Evolutionary conservation across 345 rosid genomes (phyloP).

Genomic region (Acer yangbiense): DNA sequence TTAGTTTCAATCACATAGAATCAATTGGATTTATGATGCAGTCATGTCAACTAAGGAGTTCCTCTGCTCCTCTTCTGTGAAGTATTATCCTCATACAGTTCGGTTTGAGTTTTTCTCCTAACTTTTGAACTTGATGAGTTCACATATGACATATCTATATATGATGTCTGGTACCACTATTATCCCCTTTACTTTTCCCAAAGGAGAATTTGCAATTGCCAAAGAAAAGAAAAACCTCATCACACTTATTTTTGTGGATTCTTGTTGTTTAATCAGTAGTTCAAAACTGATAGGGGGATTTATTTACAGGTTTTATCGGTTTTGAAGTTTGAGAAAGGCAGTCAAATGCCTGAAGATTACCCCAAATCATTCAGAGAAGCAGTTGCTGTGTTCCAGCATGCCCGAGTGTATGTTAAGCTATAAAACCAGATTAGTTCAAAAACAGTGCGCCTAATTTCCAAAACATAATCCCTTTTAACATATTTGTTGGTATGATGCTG

Average conservation of each 20-base stretch:
- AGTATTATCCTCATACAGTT: neutral
- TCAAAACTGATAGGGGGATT: neutral
- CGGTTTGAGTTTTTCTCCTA: neutral
- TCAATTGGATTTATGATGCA: neutral
- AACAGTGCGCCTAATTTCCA: neutral
- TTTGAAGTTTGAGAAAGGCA: constrained; percentile 73
- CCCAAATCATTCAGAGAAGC: constrained; percentile 69
- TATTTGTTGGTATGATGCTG: no score
- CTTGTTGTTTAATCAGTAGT: neutral
- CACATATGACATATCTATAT: neutral
- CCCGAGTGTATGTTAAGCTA: constrained; percentile 52
- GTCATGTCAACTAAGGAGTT: no score
- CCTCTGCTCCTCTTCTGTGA: no score
- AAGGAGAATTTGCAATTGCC: neutral
- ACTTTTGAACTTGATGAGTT: neutral
- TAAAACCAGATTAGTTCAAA: constrained; percentile 5
- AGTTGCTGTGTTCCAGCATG: constrained; percentile 83
- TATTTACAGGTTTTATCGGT: constrained; percentile 65
- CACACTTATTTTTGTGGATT: neutral
- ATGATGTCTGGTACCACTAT: neutral
- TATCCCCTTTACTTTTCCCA: neutral
- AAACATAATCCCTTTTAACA: no score
- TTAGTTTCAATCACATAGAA: neutral
- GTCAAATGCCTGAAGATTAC: constrained; percentile 78
- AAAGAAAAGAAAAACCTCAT: neutral